Base-by-base conservation (phyloP, 148 eudicot genomes). In the Polygonum aviculare region DNA sequence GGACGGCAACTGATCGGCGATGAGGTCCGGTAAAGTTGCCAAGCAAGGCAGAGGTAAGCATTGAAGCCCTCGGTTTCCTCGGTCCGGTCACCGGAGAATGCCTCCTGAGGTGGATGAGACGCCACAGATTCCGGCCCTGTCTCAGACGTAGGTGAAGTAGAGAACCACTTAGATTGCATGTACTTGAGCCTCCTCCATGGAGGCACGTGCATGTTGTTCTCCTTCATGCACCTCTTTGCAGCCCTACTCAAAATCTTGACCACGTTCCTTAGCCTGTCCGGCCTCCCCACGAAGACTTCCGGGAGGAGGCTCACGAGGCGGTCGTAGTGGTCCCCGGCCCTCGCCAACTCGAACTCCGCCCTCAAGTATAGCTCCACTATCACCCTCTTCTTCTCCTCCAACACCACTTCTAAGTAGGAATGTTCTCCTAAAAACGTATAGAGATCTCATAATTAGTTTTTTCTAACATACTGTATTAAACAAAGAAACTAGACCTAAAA, bases 161-260 rank as follows among this genome's bases (percentile, higher is more conserved):
- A 60, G 38, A 36, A 4, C 72, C 72, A 67, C 12, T 67, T 67
- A 36, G 72, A 36, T 38, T 67, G 72, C 72, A 67, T 36, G 72
- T 67, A 79, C 26, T 84, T 79, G 38, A 76, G 71, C 77, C 77
- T 84, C 80, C 86, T 81, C 86, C 86, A 84, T 12, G 86, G 86
- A 3, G 78, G 84, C 74, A 81, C 47, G 44, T 84, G 82, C 82
- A 84, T 81, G 60, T 69, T 77, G 7, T 40, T 81, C 33, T 84
- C 84, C 54, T 74, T 74, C 84, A 84, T 79, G 74, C 84, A 81
- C 26, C 71, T 84, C 74, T 81, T 81, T 35, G 80, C 78, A 1
- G 82, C 84, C 15, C 76, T 55, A 21, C 86, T 81, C 5, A 81
- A 12, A 12, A 84, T 74, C 67, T 79, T 84, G 44, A 84, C 72